A percentile compares a stretch with the other conserved stretches of the same genome.
phyloP scores from a whole-genome alignment of 768 basidiomycete species.

The Russula sp. region DNA sequence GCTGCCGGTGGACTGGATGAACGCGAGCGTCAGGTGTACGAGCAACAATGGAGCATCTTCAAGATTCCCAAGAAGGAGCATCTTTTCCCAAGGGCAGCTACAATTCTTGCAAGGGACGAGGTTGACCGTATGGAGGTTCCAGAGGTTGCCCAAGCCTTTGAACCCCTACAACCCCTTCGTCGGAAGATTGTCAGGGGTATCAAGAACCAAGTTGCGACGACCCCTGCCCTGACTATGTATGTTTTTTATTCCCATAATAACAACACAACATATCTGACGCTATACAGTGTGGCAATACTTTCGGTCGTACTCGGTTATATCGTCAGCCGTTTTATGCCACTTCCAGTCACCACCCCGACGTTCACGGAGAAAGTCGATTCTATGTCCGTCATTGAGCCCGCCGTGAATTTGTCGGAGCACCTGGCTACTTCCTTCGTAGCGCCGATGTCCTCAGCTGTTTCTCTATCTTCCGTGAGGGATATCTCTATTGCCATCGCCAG shows the following conservation, averaged over 20 bases:
- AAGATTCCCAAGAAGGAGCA: slow-evolving; percentile 24
- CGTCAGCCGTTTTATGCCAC: slow-evolving; percentile 29
- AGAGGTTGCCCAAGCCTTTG: slow-evolving; percentile 17
- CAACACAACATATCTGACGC: neutral
- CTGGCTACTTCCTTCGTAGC: slow-evolving; percentile 3
- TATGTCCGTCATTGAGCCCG: neutral
- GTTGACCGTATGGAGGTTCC: slow-evolving; percentile 11
- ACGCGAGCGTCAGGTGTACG: slow-evolving; percentile 26
- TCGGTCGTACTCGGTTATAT: slow-evolving; percentile 55
- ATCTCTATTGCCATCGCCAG: slow-evolving; percentile 12
- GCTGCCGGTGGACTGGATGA: slow-evolving; percentile 22
- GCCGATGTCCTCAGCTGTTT: slow-evolving; percentile 14
- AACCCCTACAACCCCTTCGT: slow-evolving; percentile 17
- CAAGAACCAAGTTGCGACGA: slow-evolving; percentile 40
- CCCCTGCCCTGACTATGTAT: slow-evolving; percentile 62
- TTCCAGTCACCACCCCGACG: slow-evolving; percentile 32
- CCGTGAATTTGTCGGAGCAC: slow-evolving; percentile 17
- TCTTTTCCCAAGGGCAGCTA: slow-evolving; percentile 26
- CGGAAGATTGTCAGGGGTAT: slow-evolving; percentile 28
- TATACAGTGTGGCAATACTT: slow-evolving; percentile 55
- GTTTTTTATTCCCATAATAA: slow-evolving; percentile 23
- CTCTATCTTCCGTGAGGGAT: slow-evolving; percentile 14
- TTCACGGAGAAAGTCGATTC: slow-evolving; percentile 20
- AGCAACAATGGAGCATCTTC: slow-evolving; percentile 29
- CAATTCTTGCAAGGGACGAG: slow-evolving; percentile 17